Evolutionary conservation across 2,329 filamentous ascomycete species (phyloP), one percentile per base, ranked within the genome.

Genomic region (Ophiostoma piceae): DNA sequence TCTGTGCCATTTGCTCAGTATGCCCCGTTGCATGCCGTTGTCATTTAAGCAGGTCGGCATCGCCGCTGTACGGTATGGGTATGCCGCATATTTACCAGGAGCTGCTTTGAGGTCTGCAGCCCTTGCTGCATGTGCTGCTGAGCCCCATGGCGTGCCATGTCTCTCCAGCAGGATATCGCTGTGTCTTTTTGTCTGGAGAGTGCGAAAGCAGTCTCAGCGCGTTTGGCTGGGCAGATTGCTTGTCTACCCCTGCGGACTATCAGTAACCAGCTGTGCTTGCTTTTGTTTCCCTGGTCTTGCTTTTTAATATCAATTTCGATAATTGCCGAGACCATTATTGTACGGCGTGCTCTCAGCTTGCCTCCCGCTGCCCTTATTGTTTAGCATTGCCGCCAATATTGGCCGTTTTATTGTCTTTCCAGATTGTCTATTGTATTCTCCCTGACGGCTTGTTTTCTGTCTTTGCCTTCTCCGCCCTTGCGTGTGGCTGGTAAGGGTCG

Each of bases 11-110:
- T 6, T 57, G 12, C 8, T 37, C 4, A 29, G 39, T n/a, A 26
- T 19, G 26, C 11, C 57, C 19, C n/a, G 54, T 19, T 51, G 35
- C 22, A 26, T 41, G n/a, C 32, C 29, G 29, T 51, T 41, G 29
- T 47, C 29, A n/a, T 32, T 41, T 67, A n/a, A 64, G 16, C 14
- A 64, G 60, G 32, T 64, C 60, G 32, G 60, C 60, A 35, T 37
- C 60, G 32, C 60, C 60, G 60, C 29, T 32, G 8, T 41, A 11
- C 39, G 9, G 35, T 35, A 35, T 35, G 35, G 35, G 35, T 35
- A 35, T 35, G 35, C 35, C 35, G 35, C 35, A 35, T 35, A 35
- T 6, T 35, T 5, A 35, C 35, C 35, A 16, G 41, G 41, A 43
- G 41, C 41, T 43, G 41, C 41, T 43, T 16, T 43, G 12, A 43